Evolutionary conservation across 208 protist species (phyloP).

Genomic region (Tritrichomonas foetus): DNA sequence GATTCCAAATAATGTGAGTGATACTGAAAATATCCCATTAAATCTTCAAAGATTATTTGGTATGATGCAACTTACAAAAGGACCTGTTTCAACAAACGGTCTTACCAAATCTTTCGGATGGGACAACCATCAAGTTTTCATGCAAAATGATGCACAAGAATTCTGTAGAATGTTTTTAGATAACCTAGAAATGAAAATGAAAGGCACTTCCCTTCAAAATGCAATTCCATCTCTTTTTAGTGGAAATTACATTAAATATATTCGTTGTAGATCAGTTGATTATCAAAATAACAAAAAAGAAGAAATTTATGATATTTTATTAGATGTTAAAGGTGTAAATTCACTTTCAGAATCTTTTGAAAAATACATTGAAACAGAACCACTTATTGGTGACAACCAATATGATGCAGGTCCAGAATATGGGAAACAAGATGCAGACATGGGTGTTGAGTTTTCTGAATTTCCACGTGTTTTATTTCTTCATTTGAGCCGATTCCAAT

Average conservation of each 20-base stretch:
- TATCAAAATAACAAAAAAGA: not conserved
- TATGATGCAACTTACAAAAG: not conserved
- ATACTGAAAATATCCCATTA: slow-evolving; percentile 54
- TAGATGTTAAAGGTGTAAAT: not conserved
- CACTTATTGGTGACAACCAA: slow-evolving; percentile 62
- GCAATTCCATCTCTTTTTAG: not conserved
- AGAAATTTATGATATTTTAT: not conserved
- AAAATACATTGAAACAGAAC: not conserved
- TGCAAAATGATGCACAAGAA: slow-evolving; percentile 18
- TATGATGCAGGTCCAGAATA: not conserved
- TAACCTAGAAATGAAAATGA: not conserved
- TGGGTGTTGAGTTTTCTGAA: not conserved
- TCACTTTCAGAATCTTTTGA: not conserved
- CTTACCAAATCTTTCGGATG: slow-evolving; percentile 3
- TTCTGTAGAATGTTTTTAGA: not conserved
- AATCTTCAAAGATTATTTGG: slow-evolving; percentile 24
- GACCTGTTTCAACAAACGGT: not conserved
- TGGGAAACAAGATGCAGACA: not conserved
- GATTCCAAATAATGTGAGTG: too few species aligned
- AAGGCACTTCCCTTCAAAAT: not conserved
- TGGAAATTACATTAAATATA: not conserved
- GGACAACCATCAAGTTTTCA: not conserved
- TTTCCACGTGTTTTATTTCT: not conserved
- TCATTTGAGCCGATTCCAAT: not conserved
- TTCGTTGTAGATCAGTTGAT: not conserved